Evolutionary conservation across 495 filamentous ascomycete genomes (phyloP).

Genomic region (Lophiostoma macrostomum): DNA sequence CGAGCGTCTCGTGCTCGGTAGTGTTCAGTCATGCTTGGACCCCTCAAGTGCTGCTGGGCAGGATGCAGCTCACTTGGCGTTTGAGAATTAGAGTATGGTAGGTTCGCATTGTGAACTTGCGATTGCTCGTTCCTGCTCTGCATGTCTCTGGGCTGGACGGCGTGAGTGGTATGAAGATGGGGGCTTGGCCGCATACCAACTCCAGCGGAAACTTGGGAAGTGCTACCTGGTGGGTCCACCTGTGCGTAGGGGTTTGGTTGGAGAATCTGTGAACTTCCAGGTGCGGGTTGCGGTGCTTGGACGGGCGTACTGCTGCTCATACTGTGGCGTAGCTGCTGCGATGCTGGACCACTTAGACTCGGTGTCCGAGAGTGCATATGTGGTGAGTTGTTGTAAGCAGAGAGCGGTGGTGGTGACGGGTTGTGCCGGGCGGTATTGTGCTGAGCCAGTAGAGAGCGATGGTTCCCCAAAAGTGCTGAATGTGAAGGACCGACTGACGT

Average conservation of each 20-base stretch:
- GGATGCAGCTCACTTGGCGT: constrained; percentile 12
- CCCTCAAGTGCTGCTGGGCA: constrained; percentile 8
- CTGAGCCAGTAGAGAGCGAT: constrained; percentile 22
- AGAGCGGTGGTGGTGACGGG: constrained; percentile 25
- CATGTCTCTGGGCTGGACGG: constrained; percentile 10
- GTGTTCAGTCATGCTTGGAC: constrained; percentile 6
- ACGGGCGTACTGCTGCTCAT: constrained; percentile 4
- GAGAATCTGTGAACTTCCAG: constrained; percentile 23
- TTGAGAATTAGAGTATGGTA: constrained; percentile 19
- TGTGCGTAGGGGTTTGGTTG: constrained; percentile 36
- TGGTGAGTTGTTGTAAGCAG: constrained; percentile 17
- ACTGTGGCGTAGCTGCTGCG: constrained; percentile 8
- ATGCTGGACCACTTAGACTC: constrained; percentile 11
- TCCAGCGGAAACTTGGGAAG: constrained; percentile 11
- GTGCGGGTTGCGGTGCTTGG: constrained; percentile 1
- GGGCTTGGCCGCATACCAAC: constrained; percentile 29
- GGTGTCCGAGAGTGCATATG: constrained; percentile 27
- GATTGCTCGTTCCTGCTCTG: constrained; percentile 24
- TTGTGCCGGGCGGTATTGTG: constrained; percentile 21
- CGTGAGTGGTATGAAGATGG: constrained; percentile 20
- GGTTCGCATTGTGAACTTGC: constrained; percentile 17
- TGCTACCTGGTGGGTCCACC: constrained; percentile 20
- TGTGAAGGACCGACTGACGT: constrained; percentile 16
- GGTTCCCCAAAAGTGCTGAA: constrained; percentile 5
- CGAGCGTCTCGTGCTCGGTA: constrained; percentile 20